Evolutionary conservation across 768 basidiomycete genomes (phyloP).

Genomic region (Podaxis carcinomalis): DNA sequence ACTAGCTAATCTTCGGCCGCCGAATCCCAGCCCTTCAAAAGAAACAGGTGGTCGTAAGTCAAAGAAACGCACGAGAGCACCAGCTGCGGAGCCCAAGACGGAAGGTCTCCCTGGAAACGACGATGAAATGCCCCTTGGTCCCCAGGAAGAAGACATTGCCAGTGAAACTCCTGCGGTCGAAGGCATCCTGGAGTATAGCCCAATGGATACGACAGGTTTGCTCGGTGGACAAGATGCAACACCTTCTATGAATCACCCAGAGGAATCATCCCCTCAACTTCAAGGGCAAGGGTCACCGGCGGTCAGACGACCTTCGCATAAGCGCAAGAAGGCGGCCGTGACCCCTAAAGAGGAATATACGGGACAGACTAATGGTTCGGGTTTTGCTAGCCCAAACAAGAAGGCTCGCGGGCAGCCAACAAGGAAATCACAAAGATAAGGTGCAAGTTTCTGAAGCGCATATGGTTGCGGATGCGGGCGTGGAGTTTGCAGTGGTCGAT

Average conservation of each 20-base stretch:
- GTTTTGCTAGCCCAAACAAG: not conserved
- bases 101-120: conserved; percentile 2
- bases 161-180: not conserved
- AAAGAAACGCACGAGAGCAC: conserved; percentile 26
- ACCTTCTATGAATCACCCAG: not conserved
- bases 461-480: not conserved
- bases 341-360: not conserved
- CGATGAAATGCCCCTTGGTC: not conserved
- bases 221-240: not conserved
- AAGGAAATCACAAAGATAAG: not conserved
- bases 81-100: not conserved
- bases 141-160: conserved; percentile 3
- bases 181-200: not conserved
- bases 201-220: too few relatives aligned
- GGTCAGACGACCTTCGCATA: not conserved
- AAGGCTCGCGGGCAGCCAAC: not conserved
- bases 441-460: not conserved
- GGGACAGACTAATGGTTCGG: not conserved
- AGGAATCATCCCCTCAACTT: not conserved
- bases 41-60: conserved; percentile 43
- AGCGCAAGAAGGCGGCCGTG: not conserved
- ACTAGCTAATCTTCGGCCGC: conserved; percentile 41
- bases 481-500: not conserved
- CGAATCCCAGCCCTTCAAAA: conserved; percentile 35
- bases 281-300: not conserved